Percentiles rank a stretch among this genome's conserved stretches.
phyloP scores from a whole-genome alignment of 2,329 filamentous ascomycete species.

The Bipolaris zeicola region DNA sequence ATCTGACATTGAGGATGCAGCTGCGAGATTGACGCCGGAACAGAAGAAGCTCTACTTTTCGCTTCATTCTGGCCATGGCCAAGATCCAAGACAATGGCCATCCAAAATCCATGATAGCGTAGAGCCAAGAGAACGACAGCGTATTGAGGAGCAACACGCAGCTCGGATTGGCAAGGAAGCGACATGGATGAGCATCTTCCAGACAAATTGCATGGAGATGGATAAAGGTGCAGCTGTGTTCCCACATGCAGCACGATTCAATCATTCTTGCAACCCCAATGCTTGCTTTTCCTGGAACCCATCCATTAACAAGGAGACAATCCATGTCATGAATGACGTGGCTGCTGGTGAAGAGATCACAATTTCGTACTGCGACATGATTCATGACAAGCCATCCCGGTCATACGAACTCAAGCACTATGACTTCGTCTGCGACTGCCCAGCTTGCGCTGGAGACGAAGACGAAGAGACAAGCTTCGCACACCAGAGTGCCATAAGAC shows the following conservation, averaged over 20 bases:
- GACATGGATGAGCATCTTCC: slow-evolving; percentile 46
- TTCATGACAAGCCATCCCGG: slow-evolving; percentile 36
- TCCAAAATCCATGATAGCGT: slow-evolving; percentile 31
- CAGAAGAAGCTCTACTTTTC: slow-evolving; percentile 34
- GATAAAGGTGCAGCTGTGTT: slow-evolving; percentile 44
- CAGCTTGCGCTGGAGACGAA: slow-evolving; percentile 41
- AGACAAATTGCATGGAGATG: slow-evolving; percentile 51
- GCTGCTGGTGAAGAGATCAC: slow-evolving; percentile 46
- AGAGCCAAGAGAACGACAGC: slow-evolving; percentile 19
- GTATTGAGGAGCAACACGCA: slow-evolving; percentile 41
- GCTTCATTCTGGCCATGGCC: slow-evolving; percentile 36
- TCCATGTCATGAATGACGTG: slow-evolving; percentile 46
- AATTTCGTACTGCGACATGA: slow-evolving; percentile 47
- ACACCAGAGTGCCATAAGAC: slow-evolving; percentile 36
- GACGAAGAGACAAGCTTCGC: slow-evolving; percentile 35
- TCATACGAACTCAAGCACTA: slow-evolving; percentile 45
- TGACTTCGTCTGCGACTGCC: slow-evolving; percentile 47
- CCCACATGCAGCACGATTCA: slow-evolving; percentile 47
- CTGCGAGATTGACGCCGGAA: slow-evolving; percentile 23
- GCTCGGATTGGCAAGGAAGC: slow-evolving; percentile 30
- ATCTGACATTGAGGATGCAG: slow-evolving; percentile 39
- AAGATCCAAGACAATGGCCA: slow-evolving; percentile 38
- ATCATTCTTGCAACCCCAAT: slow-evolving; percentile 51
- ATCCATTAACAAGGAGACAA: slow-evolving; percentile 34
- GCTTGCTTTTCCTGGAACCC: slow-evolving; percentile 47